These are phyloP conservation scores for Cephaloascus albidus DNA, from an alignment of 805 yeast species.

Conservation along the genomic window DNA sequence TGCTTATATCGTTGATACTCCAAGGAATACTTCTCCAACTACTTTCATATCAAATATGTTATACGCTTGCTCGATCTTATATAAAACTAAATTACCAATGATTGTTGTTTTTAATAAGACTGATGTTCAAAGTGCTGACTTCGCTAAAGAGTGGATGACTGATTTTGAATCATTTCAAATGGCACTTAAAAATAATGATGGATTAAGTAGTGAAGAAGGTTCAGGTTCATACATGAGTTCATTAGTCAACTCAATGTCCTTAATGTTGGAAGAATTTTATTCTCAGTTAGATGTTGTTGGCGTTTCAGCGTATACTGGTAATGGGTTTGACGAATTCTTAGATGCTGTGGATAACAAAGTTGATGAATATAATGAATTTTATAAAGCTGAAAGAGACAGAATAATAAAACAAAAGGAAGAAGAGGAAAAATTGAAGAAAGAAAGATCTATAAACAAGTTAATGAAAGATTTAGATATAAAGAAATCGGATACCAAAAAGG, in stretches of 20 bases:
- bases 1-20: slow-evolving; percentile 95
- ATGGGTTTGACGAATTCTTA: slow-evolving; percentile 86
- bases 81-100: slow-evolving; percentile 95
- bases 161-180: slow-evolving; percentile 89
- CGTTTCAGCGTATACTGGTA: slow-evolving; percentile 91
- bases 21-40: slow-evolving; percentile 87
- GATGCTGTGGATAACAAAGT: slow-evolving; percentile 79
- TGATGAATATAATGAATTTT: slow-evolving; percentile 77
- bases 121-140: slow-evolving; percentile 75
- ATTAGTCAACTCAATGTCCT: slow-evolving; percentile 86
- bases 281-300: slow-evolving; percentile 85
- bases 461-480: slow-evolving; percentile 82
- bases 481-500: slow-evolving; percentile 8
- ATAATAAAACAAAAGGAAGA: slow-evolving; percentile 69
- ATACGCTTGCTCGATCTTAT: slow-evolving; percentile 93
- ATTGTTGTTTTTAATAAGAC: slow-evolving; percentile 92
- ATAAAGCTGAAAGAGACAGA: slow-evolving; percentile 79
- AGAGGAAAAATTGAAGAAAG: slow-evolving; percentile 63
- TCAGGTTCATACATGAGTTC: slow-evolving; percentile 78
- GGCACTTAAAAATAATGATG: slow-evolving; percentile 62
- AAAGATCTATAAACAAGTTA: slow-evolving; percentile 57
- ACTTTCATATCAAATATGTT: slow-evolving; percentile 98
- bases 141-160: slow-evolving; percentile 95
- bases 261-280: slow-evolving; percentile 94
- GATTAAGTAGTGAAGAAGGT: slow-evolving; percentile 50